A percentile compares a stretch with the other conserved stretches of the same genome.
Conservation (phyloP, 306 rosid genomes). For the Sicyos baderoa region DNA sequence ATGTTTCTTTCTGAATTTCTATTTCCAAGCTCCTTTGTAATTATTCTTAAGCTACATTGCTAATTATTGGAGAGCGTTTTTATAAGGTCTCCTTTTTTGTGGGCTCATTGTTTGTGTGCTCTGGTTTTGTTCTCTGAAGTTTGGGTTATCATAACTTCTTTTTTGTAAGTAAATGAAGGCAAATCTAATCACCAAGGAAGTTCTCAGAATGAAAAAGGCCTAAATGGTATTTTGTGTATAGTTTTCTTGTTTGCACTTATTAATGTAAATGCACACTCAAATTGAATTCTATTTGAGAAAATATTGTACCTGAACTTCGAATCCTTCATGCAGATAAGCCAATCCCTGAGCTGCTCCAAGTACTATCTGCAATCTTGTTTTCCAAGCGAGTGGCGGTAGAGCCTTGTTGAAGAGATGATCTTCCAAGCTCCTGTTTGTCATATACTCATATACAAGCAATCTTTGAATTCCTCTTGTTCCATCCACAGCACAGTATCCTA, state of each 20-base stretch:
- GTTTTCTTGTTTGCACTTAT: background rate
- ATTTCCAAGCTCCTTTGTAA: too few relatives aligned
- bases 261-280: background rate
- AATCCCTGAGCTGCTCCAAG: conserved; percentile 75
- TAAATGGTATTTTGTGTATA: background rate
- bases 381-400: conserved; percentile 47
- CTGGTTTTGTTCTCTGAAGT: too few relatives aligned
- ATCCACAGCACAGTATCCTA: conserved; percentile 71
- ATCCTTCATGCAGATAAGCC: conserved; percentile 64
- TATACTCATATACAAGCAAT: conserved; percentile 70
- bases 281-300: background rate
- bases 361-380: conserved; percentile 53
- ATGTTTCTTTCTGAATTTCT: too few relatives aligned
- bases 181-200: background rate
- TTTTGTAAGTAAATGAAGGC: conserved; percentile 5
- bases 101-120: too few relatives aligned
- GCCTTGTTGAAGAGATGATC: conserved; percentile 58
- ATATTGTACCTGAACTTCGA: conserved; percentile 63
- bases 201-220: background rate
- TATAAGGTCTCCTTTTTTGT: too few relatives aligned
- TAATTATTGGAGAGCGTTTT: too few relatives aligned
- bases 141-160: too few relatives aligned
- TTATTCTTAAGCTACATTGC: too few relatives aligned
- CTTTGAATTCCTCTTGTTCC: conserved; percentile 77
- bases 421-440: conserved; percentile 65